Evolutionary conservation across 805 yeast species (phyloP), one percentile per base, ranked within the genome.

Genomic region (Kodamaea lidongshanica): DNA sequence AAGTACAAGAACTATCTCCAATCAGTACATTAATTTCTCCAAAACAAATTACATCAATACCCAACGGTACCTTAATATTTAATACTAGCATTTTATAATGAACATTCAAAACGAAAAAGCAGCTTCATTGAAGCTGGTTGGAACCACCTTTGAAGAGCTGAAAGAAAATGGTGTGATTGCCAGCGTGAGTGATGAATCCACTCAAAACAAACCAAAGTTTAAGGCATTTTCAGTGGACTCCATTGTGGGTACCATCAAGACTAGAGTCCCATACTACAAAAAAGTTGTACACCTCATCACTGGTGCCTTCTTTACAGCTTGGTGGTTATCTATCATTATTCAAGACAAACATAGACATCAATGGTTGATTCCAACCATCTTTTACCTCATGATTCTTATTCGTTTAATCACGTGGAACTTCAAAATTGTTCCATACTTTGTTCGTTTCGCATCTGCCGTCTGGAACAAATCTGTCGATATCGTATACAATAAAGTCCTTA

Each of bases 311-410:
- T 50, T 50, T 41, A 48, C 54, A 3, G 47, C 48, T 1, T 50
- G 56, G 55, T 74, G 79, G 79, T 46, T 73, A 25, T 65, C 75
- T 10, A 70, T 74, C 34, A 32, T 74, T 16, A 67, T 67, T 29
- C 79, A 72, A 45, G 45, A 63, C 5, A 61, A 65, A 37, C 67
- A 66, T 26, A 55, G 78, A 32, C 70, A 53, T 39, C 41, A 61
- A 35, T 74, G 79, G 79, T 64, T 74, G 44, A 70, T 74, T 37
- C 79, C 79, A 12, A 72, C 79, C 3, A 49, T 74, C 12, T 41
- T 74, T 26, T 74, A 71, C 67, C 58, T 65, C 23, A 54, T 62
- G 52, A 49, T 72, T 16, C 69, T 71, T 67, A 58, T 66, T 13
- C 56, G 79, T 14, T 52, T 74, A 32, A 63, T 73, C 42, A 61